Evolutionary conservation across 495 filamentous ascomycete genomes (phyloP), one percentile per base, ranked within the genome.

Genomic region (Aspergillus nidulans): DNA sequence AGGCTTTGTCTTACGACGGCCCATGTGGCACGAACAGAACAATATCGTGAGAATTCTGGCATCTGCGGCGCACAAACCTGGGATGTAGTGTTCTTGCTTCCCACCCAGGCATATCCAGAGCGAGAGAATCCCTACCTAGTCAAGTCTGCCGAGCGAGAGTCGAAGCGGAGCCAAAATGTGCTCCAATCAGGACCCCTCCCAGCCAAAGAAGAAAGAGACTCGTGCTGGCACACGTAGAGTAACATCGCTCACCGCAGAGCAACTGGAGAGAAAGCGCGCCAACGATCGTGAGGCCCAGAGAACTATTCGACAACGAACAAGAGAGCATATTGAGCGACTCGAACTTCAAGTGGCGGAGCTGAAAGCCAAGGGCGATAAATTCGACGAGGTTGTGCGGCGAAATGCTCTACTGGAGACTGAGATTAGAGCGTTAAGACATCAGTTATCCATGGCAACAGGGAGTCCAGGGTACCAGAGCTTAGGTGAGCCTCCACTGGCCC

Each of bases 201-300:
- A 60, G 20, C 48, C 56, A 20, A 73, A 66, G 52, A 72, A 64
- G 52, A 64, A 70, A 45, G 77, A 79, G 43, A 79, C 81, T 20
- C 74, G 83, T 56, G 79, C 80, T 15, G 81, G 82, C 2, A 80
- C 81, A 24, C 72, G 83, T 53, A 85, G 79, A 58, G 82, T 85
- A 30, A 74, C 80, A 6, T 77, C 77, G 2, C 67, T 85, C 46
- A 80, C 79, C 5, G 73, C 76, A 21, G 81, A 81, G 39, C 81
- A 85, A 58, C 69, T 85, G 21, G 82, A 85, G 53, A 72, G 82
- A 42, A 85, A 85, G 59, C 77, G 82, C 49, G 81, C 81, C 46
- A 84, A 84, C 63, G 82, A 85, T 57, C 79, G 82, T 42, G 82
- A 85, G 60, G 81, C 82, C 25, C 82, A 85, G 57, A 72, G 81